Percentiles rank a stretch among this genome's conserved stretches.
phyloP scores from a whole-genome alignment of 306 rosid species.

The Purshia tridentata region DNA sequence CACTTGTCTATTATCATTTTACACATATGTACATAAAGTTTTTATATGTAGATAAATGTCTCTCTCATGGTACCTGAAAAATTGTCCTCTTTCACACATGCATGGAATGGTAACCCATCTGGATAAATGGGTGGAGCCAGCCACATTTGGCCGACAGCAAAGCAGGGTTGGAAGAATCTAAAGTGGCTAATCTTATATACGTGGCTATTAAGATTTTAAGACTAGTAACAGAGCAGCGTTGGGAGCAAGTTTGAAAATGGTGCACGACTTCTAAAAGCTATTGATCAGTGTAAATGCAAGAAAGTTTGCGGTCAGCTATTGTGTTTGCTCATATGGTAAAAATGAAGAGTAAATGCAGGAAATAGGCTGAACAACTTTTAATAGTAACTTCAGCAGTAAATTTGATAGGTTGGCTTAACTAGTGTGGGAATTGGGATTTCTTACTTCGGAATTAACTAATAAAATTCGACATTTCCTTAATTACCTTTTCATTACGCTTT shows the following conservation, averaged over 20 bases:
- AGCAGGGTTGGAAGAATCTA: constrained; percentile 18
- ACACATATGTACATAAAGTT: neutral
- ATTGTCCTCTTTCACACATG: neutral
- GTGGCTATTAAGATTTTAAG: neutral
- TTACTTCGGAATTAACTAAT: no score
- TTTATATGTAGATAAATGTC: neutral
- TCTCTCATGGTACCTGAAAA: neutral
- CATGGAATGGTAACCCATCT: constrained; percentile 10
- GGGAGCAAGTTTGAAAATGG: constrained; percentile 14
- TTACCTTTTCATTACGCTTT: no score
- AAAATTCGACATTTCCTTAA: no score
- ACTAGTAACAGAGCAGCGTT: constrained; percentile 3
- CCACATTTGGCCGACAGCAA: constrained; percentile 14
- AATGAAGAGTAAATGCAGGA: constrained; percentile 7
- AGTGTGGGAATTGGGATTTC: no score
- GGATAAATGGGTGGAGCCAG: constrained; percentile 21
- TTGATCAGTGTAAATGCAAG: constrained; percentile 19
- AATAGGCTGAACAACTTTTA: constrained; percentile 12
- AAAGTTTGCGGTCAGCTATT: constrained; percentile 26
- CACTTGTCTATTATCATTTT: neutral
- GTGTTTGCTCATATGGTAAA: constrained; percentile 19
- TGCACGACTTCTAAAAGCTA: constrained; percentile 22
- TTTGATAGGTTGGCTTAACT: no score
- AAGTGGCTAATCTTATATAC: neutral
- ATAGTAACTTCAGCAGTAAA: no score